These are phyloP conservation scores for Spergularia marina DNA, from an alignment of 148 eudicot genomes.

Conservation along the genomic window DNA sequence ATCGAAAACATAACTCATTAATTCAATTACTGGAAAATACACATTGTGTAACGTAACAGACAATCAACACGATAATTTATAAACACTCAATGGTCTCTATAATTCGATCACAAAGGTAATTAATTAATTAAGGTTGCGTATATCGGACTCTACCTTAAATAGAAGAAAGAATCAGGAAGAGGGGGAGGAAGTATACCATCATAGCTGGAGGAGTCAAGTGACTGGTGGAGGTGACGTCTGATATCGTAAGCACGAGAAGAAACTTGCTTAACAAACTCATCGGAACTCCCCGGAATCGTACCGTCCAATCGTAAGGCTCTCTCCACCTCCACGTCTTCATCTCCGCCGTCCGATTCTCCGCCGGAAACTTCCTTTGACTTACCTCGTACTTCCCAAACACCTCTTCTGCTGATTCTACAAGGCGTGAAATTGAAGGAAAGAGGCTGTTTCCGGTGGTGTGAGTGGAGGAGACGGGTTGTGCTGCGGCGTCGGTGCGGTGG, in stretches of 20 bases:
- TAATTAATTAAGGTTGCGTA: neutral
- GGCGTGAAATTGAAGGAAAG: slow-evolving; percentile 7
- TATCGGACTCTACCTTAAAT: neutral
- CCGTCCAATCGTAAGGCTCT: slow-evolving; percentile 82
- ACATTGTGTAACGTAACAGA: no score
- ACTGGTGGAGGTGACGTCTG: slow-evolving; percentile 76
- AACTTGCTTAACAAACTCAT: slow-evolving; percentile 82
- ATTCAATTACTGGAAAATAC: no score
- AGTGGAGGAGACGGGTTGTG: neutral
- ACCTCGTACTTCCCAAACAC: slow-evolving; percentile 12
- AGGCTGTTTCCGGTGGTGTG: neutral
- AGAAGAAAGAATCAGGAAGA: neutral
- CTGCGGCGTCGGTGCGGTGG: neutral
- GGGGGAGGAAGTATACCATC: slow-evolving; percentile 47
- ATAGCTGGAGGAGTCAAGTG: slow-evolving; percentile 77
- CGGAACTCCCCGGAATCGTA: slow-evolving; percentile 69
- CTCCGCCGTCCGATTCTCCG: slow-evolving; percentile 27
- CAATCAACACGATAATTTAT: no score
- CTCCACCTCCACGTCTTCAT: slow-evolving; percentile 55
- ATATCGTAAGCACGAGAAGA: slow-evolving; percentile 93
- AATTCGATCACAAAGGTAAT: neutral
- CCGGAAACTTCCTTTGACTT: neutral
- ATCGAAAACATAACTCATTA: no score
- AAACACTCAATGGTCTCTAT: no score
- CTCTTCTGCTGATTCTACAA: slow-evolving; percentile 24